Evolutionary conservation across 495 filamentous ascomycete species (phyloP), one percentile per base, ranked within the genome.

Genomic region (Penicillium macrosclerotiorum): DNA sequence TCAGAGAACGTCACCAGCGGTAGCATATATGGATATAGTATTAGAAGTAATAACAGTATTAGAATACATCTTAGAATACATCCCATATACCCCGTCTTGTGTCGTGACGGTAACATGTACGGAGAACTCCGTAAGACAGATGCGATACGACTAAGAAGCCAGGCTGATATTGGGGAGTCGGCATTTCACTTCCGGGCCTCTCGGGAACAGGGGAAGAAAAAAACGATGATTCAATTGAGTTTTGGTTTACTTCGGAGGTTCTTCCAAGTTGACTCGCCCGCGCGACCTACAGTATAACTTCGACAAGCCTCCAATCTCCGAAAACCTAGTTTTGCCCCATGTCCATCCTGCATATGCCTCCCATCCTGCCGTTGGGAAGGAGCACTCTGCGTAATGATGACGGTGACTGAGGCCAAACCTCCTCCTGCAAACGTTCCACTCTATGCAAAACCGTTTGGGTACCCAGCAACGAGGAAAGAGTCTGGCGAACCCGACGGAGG

Each of bases 371-470:
- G 12, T 22, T 3, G 20, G 8, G 11, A 19, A 36, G 16, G 16
- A n/a, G 0, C 11, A 2, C 20, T 8, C 5, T 24, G 8, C 3
- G n/a, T 7, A 24, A 23, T 24, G 12, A n/a, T 37, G 3, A 14
- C 3, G 18, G 8, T 23, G 9, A 37, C 6, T 13, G 16, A 24
- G 35, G 24, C 19, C 18, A 22, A 3, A 17, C 19, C 17, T n/a
- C 22, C 17, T 22, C 22, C 3, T 8, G 1, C 8, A n/a, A 8
- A 26, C 19, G 12, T 42, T 20, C 27, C 32, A 43, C 25, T 49
- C 25, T 26, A 50, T 50, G 34, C 47, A 50, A 50, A 34, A 30
- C 32, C 20, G 32, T 44, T 50, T n/a, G n/a, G 47, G 40, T 35
- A 11, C 37, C 33, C 9, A 8, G 16, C 26, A 30, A 13, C 34